Conservation (phyloP, 257 asterid genomes). For the Solanum dulcamara region DNA sequence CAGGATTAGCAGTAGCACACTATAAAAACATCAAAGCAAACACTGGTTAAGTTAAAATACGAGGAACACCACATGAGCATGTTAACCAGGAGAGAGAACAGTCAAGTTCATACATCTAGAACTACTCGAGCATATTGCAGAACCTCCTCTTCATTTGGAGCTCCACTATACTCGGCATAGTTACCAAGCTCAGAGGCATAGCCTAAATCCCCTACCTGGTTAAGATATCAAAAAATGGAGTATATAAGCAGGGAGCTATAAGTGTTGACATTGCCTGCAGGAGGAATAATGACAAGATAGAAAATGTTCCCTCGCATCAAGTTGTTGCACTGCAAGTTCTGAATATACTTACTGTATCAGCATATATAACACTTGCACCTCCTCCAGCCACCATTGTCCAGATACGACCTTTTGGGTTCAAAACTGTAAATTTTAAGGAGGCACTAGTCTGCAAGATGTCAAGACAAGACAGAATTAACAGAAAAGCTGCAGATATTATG, state of each 20-base stretch:
- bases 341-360: slow-evolving; percentile 67
- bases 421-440: slow-evolving; percentile 80
- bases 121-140: slow-evolving; percentile 91
- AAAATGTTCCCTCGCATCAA: neutral
- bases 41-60: neutral
- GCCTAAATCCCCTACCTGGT: slow-evolving; percentile 85
- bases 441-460: slow-evolving; percentile 73
- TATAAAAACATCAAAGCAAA: slow-evolving; percentile 7
- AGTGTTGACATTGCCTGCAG: neutral
- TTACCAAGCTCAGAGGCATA: slow-evolving; percentile 93
- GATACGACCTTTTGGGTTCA: slow-evolving; percentile 92
- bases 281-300: neutral
- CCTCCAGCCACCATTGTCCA: slow-evolving; percentile 99
- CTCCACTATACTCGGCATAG: slow-evolving; percentile 97
- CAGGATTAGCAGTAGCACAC: slow-evolving; percentile 95
- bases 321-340: neutral
- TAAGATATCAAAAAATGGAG: neutral
- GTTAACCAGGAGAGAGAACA: neutral
- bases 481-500: neutral
- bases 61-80: neutral
- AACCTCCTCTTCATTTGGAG: slow-evolving; percentile 92
- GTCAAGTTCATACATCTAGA: slow-evolving; percentile 53
- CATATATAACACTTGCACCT: slow-evolving; percentile 94
- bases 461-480: neutral
- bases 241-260: neutral